Base-by-base conservation (phyloP, 2,329 filamentous ascomycete species). In the Trichoderma sp. region DNA sequence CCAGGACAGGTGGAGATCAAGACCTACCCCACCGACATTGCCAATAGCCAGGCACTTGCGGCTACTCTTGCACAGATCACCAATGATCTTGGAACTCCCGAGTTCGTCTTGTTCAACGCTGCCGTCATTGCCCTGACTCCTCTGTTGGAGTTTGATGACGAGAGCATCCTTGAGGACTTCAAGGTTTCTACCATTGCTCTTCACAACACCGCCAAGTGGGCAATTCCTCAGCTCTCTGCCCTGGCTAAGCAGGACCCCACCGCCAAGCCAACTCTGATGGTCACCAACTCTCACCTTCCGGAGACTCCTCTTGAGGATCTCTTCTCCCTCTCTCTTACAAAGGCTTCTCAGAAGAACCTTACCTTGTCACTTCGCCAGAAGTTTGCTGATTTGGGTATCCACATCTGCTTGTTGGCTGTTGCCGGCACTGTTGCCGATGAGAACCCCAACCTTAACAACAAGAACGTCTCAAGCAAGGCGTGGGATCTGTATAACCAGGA, bases 101-200 rank as follows among this genome's bases (percentile, higher is more conserved):
- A 86, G 61, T 84, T 83, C 26, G 79, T 88, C 4, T 82, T 86
- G 57, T 88, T 84, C 80, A 88, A 88, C 73, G 85, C 86, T 0
- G 86, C 86, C 3, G 77, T 84, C 0, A 83, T 88, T 1, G 80
- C 80, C 7, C 80, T 81, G 0, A 82, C 81, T 28, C 77, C 80
- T 3, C 78, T 85, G 1, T 76, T 88, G 7, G 79, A 81, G 39
- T 82, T 83, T 63, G 76, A 74, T 2, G 79, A 84, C 2, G 78
- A 82, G 57, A 83, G 85, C 17, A 82, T 88, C 11, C 78, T 86
- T 32, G 79, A 83, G 66, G 86, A 88, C 70, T 84, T 88, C 68
- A 84, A 82, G 83, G 83, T 84, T 65, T 85, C 81, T 13, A 85
- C 83, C 39, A 80, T 85, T 1, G 82, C 82, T 0, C 81, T 88